Conservation (phyloP, 345 rosid genomes). For the Eucalyptus shirleyi region DNA sequence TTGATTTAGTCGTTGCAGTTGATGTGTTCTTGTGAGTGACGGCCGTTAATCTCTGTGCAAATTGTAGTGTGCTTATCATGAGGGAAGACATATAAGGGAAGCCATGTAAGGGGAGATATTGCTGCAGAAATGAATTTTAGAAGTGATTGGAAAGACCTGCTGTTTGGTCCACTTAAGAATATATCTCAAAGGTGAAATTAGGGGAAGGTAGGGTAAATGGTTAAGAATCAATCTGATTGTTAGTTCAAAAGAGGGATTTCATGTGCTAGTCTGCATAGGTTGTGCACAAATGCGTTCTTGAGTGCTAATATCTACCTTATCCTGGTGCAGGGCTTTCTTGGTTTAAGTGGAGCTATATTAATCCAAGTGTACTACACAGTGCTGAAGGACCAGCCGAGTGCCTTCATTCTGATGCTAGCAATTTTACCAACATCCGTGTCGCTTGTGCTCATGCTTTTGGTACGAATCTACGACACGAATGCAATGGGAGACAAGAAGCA, state of each 20-base stretch:
- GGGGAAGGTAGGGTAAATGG: neutral
- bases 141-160: neutral
- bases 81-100: neutral
- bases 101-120: neutral
- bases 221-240: neutral
- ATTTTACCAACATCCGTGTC: constrained; percentile 43
- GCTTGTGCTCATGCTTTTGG: constrained; percentile 58
- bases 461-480: constrained; percentile 37
- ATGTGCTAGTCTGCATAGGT: neutral
- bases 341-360: constrained; percentile 76
- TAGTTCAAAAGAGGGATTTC: neutral
- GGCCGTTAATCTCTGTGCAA: neutral
- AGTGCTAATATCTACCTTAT: neutral
- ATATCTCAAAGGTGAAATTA: neutral
- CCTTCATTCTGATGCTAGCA: constrained; percentile 62
- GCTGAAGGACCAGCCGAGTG: constrained; percentile 40
- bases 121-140: neutral
- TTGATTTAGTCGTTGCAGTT: neutral
- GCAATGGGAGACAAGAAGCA: constrained; percentile 47
- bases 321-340: constrained; percentile 70
- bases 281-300: neutral
- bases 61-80: neutral
- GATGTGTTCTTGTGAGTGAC: neutral
- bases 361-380: constrained; percentile 58
- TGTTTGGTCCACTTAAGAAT: neutral